Conservation (phyloP, 768 basidiomycete species). For the Thelephora ganbajun region DNA sequence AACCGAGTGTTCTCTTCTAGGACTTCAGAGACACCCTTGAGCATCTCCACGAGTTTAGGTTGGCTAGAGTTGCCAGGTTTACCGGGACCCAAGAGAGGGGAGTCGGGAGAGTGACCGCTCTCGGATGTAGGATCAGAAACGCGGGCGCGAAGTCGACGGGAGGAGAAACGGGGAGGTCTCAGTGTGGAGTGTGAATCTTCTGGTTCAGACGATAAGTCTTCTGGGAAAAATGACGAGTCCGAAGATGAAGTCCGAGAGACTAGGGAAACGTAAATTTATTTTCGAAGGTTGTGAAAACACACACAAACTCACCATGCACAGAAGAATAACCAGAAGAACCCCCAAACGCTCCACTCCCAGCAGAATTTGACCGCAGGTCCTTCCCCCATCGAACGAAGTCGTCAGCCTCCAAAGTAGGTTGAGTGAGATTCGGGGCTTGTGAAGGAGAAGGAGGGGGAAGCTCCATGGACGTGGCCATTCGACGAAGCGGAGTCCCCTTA, state of each 20-base stretch:
- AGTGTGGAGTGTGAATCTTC: not conserved
- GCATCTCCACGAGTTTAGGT: not conserved
- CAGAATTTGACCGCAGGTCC: not conserved
- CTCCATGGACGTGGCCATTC: not conserved
- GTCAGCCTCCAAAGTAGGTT: not conserved
- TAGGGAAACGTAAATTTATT: not conserved
- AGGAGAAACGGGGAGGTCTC: not conserved
- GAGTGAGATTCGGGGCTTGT: not conserved
- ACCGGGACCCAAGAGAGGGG: not conserved
- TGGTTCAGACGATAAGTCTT: not conserved
- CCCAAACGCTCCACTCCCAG: not conserved
- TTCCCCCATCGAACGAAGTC: not conserved
- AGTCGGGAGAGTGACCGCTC: no score
- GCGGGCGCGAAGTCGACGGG: not conserved
- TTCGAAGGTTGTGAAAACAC: not conserved
- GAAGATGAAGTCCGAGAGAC: not conserved
- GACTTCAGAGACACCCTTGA: not conserved
- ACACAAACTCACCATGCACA: not conserved
- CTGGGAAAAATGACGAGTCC: not conserved
- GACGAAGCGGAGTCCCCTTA: not conserved
- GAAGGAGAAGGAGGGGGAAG: not conserved
- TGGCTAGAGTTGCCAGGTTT: not conserved
- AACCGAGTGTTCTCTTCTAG: not conserved
- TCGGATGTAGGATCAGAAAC: no score
- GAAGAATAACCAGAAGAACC: not conserved